Conservation (phyloP, 169 alveolate genomes). For the Cryptosporidium meleagridis region DNA sequence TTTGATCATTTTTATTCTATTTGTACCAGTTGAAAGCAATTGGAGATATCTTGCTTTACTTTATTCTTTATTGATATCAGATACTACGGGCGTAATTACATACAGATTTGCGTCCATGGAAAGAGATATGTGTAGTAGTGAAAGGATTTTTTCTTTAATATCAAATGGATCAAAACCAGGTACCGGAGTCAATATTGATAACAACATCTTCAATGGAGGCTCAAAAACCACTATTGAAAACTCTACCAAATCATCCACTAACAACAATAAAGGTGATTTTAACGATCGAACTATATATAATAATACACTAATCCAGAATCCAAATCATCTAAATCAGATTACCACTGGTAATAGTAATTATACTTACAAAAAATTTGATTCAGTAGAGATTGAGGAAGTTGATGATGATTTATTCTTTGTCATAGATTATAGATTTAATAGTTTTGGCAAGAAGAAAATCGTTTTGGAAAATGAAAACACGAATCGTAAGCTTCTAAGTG, state of each 20-base stretch:
- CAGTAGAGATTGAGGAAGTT: slow-evolving; percentile 4
- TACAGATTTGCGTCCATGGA: slow-evolving; percentile 62
- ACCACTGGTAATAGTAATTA: neutral
- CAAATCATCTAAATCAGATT: no score
- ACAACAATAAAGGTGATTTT: neutral
- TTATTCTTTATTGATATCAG: slow-evolving; percentile 48
- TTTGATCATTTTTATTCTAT: slow-evolving; percentile 3
- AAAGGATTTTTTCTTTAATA: slow-evolving; percentile 24
- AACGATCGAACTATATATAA: neutral
- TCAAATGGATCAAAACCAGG: neutral
- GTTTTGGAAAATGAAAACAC: neutral
- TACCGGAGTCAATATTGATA: neutral
- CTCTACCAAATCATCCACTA: neutral
- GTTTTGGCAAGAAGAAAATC: neutral
- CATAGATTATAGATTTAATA: slow-evolving; percentile 1
- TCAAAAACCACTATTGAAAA: neutral
- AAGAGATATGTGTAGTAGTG: slow-evolving; percentile 71
- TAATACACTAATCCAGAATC: neutral
- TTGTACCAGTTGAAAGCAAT: slow-evolving; percentile 27
- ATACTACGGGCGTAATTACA: slow-evolving; percentile 51
- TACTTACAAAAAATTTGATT: neutral
- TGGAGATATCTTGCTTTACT: slow-evolving; percentile 57
- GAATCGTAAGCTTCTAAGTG: neutral
- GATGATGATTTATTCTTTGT: slow-evolving; percentile 1
- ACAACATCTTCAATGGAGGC: neutral